Evolutionary conservation across 2,329 filamentous ascomycete genomes (phyloP).

Genomic region (Penicillium decumbens): DNA sequence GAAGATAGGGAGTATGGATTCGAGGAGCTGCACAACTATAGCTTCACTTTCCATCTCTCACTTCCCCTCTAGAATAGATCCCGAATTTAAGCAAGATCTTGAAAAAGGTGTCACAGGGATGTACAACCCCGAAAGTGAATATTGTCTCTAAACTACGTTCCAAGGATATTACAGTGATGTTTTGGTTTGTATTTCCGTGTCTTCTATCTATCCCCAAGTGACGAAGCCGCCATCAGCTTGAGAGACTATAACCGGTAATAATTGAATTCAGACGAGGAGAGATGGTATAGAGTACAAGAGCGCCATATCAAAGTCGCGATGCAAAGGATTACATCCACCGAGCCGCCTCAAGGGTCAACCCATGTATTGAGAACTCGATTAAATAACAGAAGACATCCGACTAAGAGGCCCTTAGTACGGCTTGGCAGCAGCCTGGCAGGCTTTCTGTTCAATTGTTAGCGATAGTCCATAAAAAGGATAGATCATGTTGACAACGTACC

Average conservation of each 20-base stretch:
- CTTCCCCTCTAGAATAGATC: too few species aligned
- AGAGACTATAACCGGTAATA: background rate
- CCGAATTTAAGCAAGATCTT: too few species aligned
- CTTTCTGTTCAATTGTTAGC: constrained; percentile 55
- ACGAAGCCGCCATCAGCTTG: constrained; percentile 1
- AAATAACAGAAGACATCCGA: background rate
- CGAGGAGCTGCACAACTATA: too few species aligned
- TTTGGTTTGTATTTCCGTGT: background rate
- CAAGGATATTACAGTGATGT: background rate
- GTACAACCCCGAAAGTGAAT: too few species aligned
- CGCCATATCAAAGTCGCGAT: constrained; percentile 20
- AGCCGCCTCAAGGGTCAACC: background rate
- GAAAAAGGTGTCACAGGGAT: too few species aligned
- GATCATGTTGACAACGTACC: constrained; percentile 33
- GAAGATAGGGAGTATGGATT: too few species aligned
- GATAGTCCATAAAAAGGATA: background rate
- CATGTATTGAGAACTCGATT: background rate
- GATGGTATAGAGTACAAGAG: constrained; percentile 25
- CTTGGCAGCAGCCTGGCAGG: constrained; percentile 72
- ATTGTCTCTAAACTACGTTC: too few species aligned
- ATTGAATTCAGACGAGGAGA: constrained; percentile 19
- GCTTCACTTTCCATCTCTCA: too few species aligned
- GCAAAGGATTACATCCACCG: constrained; percentile 12
- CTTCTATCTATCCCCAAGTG: background rate
- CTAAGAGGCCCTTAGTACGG: constrained; percentile 53